These are phyloP conservation scores for Populus tomentosa DNA, from an alignment of 441 rosid species.

Conservation along the genomic window DNA sequence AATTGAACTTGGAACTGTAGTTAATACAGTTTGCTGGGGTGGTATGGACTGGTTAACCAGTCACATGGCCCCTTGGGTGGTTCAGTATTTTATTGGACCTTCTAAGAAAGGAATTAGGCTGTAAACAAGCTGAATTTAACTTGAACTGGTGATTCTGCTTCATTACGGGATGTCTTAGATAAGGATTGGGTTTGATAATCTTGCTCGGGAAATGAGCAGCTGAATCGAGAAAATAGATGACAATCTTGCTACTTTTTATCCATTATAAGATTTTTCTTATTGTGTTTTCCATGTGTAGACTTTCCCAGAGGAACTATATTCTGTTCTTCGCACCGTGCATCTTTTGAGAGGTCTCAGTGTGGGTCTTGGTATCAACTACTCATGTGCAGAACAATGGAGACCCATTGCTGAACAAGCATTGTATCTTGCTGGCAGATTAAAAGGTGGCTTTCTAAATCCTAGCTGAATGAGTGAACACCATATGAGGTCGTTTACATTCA, in stretches of 20 bases:
- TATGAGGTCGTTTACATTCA: background rate
- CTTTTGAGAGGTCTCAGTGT: constrained; percentile 90
- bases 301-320: constrained; percentile 89
- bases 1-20: no score
- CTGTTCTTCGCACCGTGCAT: constrained; percentile 80
- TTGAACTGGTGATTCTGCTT: background rate
- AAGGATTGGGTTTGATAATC: background rate
- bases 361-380: constrained; percentile 82
- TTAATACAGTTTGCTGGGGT: no score
- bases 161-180: background rate
- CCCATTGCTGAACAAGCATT: constrained; percentile 89
- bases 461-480: background rate
- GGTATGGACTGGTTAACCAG: no score
- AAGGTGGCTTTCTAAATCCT: constrained; percentile 33
- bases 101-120: background rate
- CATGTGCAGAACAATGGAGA: constrained; percentile 87
- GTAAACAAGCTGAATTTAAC: background rate
- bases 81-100: background rate
- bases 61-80: no score
- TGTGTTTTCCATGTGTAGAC: constrained; percentile 34
- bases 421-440: constrained; percentile 64
- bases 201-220: background rate
- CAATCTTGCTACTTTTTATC: background rate
- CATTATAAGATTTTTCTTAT: background rate
- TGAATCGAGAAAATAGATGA: background rate